phyloP scores from a whole-genome alignment of 148 eudicot genomes.

The Salicornia ramosissima region DNA sequence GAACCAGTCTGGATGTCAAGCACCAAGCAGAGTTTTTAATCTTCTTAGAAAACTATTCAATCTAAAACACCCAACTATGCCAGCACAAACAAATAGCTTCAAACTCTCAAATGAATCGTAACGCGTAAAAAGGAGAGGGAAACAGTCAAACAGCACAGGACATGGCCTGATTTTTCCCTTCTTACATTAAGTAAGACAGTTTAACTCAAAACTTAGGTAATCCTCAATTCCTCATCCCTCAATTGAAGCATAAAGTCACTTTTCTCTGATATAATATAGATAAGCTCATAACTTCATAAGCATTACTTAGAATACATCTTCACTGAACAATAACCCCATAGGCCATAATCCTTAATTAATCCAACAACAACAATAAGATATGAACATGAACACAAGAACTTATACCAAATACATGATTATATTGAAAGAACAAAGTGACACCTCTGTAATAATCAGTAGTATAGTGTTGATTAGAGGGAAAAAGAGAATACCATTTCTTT shows the following conservation, averaged over 20 bases:
- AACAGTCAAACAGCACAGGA: no score
- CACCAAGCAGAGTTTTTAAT: constrained; percentile 17
- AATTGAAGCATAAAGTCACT: neutral
- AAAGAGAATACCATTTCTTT: no score
- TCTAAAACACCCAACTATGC: no score
- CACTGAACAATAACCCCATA: no score
- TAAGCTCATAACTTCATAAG: neutral
- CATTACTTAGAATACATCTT: neutral
- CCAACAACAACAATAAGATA: neutral
- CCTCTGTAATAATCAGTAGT: neutral
- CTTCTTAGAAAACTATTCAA: neutral
- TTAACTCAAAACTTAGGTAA: neutral
- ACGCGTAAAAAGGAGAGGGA: no score
- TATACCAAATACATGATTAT: neutral
- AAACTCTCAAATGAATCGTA: no score
- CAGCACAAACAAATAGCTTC: no score
- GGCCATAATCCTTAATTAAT: no score
- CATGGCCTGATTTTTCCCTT: no score
- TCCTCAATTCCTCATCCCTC: no score
- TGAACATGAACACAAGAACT: neutral
- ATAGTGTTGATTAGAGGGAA: neutral
- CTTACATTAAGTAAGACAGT: neutral
- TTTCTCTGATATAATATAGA: neutral
- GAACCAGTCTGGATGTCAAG: constrained; percentile 63
- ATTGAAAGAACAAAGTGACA: neutral